Conservation (phyloP, 768 basidiomycete genomes). For the Postia placenta region DNA sequence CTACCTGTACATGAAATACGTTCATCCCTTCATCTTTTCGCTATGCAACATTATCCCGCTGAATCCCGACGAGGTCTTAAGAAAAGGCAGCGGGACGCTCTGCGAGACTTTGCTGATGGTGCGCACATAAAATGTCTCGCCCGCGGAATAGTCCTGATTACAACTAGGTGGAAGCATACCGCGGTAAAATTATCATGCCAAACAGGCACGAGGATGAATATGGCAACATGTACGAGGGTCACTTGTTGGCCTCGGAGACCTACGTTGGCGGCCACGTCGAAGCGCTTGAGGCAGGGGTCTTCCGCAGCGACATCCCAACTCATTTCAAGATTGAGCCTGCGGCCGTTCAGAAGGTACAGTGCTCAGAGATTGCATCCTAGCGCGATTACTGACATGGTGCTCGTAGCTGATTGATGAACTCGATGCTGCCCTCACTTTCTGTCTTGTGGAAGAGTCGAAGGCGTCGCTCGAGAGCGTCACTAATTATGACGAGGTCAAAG, state of each 20-base stretch:
- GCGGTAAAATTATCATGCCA: constrained; percentile 92
- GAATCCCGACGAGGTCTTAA: constrained; percentile 90
- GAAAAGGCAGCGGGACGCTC: constrained; percentile 94
- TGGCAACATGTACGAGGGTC: constrained; percentile 91
- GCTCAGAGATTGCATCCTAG: background rate
- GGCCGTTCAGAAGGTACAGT: constrained; percentile 75
- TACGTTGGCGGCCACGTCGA: constrained; percentile 99
- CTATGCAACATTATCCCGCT: constrained; percentile 98
- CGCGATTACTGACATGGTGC: constrained; percentile 2
- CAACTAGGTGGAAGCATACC: constrained; percentile 87
- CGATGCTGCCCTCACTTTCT: constrained; percentile 87
- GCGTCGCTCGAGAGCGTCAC: constrained; percentile 75
- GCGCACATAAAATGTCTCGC: constrained; percentile 22
- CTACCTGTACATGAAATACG: constrained; percentile 99
- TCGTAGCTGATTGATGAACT: constrained; percentile 86
- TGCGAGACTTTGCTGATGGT: constrained; percentile 99
- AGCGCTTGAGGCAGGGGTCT: constrained; percentile 96
- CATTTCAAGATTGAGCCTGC: constrained; percentile 92
- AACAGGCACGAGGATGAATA: constrained; percentile 93
- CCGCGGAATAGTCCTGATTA: constrained; percentile 3
- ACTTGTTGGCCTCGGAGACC: constrained; percentile 94
- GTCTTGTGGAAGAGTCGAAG: constrained; percentile 81
- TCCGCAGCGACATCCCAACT: constrained; percentile 89
- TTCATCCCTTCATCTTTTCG: constrained; percentile 99
- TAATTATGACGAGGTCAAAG: constrained; percentile 92